Evolutionary conservation across 129 eudicot species (phyloP), one percentile per base, ranked within the genome.

Genomic region (Chrysanthemum lavandulifolium): DNA sequence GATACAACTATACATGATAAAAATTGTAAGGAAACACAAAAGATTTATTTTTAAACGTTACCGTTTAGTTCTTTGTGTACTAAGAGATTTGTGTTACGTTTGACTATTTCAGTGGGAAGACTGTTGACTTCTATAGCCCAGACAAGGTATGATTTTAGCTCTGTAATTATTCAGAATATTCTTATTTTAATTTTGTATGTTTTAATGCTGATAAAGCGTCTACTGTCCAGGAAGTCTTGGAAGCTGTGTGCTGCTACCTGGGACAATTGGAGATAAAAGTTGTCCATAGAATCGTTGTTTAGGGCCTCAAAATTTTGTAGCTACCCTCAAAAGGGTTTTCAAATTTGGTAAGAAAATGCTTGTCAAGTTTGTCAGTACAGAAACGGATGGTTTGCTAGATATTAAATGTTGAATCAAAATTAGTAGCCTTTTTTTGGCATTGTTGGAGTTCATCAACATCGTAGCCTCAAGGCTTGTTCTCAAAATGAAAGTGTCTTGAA

Each of bases 101-200:
- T 72, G 72, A 72, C 27, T 18, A 72, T 78, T 56, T 65, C 82
- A 78, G 82, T 78, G 82, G 82, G 82, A 78, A 65, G 82, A 78
- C 60, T 78, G 78, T 56, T 78, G 78, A 78, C 61, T 29, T 48
- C 11, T 56, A 29, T 4, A 56, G 72, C 43, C 55, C 43, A 63
- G 49, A 61, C 27, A 25, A 53, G 72, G 64, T 48, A 78, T 69
- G 77, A 71, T 7, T 29, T 25, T 62, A 40, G 36, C 10, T 5
- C 1, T 40, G 47, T 40, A 40, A 40, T 40, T 40, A 40, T 40
- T 40, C 47, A 40, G 47, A 40, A 40, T 40, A 31, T 40, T 40
- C 10, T 6, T 40, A 6, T 8, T 40, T 40, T 40, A 40, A 40
- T 6, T 40, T 6, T 8, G 47, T 40, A 40, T 40, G 9, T 23